phyloP scores from a whole-genome alignment of 2,329 filamentous ascomycete genomes.

The Pseudogymnoascus pannorum region DNA sequence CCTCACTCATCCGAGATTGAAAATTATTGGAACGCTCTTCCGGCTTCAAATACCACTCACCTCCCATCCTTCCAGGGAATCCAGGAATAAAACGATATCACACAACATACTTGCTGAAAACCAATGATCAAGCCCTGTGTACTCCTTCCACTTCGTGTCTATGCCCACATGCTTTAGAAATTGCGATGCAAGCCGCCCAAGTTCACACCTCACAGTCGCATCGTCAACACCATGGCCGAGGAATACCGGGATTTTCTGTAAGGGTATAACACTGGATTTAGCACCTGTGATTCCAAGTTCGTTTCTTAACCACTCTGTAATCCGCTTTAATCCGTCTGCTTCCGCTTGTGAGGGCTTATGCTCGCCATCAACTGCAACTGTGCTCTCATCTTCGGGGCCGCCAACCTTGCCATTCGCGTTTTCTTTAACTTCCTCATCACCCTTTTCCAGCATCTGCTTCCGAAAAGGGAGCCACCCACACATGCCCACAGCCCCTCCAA shows the following conservation, averaged over 20 bases:
- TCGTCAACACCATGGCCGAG: constrained; percentile 40
- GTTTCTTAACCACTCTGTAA: not conserved
- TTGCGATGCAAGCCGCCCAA: constrained; percentile 30
- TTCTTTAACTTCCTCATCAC: constrained; percentile 11
- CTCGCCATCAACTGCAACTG: not conserved
- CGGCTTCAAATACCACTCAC: not conserved
- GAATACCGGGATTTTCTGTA: constrained; percentile 34
- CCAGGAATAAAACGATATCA: constrained; percentile 33
- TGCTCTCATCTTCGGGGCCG: constrained; percentile 12
- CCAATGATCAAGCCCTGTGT: constrained; percentile 39
- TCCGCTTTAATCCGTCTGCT: not conserved
- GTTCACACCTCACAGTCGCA: constrained; percentile 32
- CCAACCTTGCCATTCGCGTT: constrained; percentile 14
- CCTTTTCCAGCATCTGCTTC: constrained; percentile 23
- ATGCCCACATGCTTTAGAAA: constrained; percentile 32
- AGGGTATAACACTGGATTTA: not conserved
- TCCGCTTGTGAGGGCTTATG: not conserved
- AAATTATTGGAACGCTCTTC: not conserved
- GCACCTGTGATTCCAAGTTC: not conserved
- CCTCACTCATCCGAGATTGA: not conserved
- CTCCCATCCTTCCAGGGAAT: not conserved
- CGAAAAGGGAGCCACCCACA: constrained; percentile 40
- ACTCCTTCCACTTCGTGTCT: constrained; percentile 32
- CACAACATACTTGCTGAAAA: constrained; percentile 36
- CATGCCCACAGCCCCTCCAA: constrained; percentile 38